Conservation (phyloP, 1,139 yeast species). For the Zygotorulaspora mrakii region DNA sequence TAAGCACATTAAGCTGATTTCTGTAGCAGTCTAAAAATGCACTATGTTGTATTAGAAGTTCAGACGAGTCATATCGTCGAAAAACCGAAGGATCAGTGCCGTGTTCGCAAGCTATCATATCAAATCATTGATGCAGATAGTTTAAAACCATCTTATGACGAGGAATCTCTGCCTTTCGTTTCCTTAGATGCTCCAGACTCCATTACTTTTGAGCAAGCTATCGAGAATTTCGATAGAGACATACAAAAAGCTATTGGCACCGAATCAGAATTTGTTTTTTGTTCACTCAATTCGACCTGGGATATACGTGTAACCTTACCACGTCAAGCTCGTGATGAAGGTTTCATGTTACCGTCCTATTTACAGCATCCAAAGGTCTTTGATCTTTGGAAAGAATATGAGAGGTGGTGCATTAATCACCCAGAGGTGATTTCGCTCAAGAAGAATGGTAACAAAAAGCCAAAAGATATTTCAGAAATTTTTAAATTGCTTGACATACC, state of each 20-base stretch:
- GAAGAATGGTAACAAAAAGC: conserved; percentile 12
- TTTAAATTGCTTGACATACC: conserved; percentile 18
- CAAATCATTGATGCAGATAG: conserved; percentile 28
- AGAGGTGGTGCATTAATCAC: conserved; percentile 65
- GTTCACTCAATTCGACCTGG: conserved; percentile 60
- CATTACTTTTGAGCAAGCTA: conserved; percentile 57
- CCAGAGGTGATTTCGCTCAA: conserved; percentile 13
- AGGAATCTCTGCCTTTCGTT: conserved; percentile 11
- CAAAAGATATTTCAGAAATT: conserved; percentile 18
- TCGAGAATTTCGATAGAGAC: conserved; percentile 48
- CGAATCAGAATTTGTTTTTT: conserved; percentile 58
- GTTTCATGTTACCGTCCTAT: conserved; percentile 66
- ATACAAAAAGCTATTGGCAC: conserved; percentile 34
- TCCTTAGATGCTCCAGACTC: conserved; percentile 30
- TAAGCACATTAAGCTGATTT: not conserved
- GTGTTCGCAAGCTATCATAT: conserved; percentile 23
- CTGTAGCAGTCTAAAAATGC: conserved; percentile 18
- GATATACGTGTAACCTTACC: conserved; percentile 73
- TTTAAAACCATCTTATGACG: conserved; percentile 16
- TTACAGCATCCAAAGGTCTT: conserved; percentile 73
- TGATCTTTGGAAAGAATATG: conserved; percentile 70
- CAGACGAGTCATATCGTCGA: conserved; percentile 28
- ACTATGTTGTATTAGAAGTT: conserved; percentile 33
- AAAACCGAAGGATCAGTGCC: conserved; percentile 32
- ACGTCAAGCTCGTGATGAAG: conserved; percentile 76